Evolutionary conservation across 352 stramenopile genomes (phyloP).

Genomic region (Phytophthora citricola): DNA sequence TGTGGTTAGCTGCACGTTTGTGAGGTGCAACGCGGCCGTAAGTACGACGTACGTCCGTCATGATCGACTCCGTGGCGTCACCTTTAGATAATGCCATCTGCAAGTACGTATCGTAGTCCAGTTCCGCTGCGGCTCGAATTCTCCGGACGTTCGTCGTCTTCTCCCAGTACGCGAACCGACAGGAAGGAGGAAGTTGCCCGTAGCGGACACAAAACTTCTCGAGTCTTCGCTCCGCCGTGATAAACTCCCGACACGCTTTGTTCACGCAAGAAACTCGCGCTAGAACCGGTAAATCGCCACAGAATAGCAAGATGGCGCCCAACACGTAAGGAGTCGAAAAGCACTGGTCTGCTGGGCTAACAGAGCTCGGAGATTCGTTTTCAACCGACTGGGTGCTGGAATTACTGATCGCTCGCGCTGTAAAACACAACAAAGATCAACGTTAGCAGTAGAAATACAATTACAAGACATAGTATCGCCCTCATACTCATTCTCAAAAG

Average conservation of each 20-base stretch:
- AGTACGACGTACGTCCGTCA: conserved; percentile 84
- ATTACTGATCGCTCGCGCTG: conserved; percentile 38
- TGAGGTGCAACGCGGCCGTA: conserved; percentile 86
- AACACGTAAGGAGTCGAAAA: conserved; percentile 71
- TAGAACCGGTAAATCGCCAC: conserved; percentile 59
- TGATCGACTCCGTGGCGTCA: conserved; percentile 84
- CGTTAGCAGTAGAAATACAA: conserved; percentile 4
- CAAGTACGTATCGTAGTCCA: conserved; percentile 87
- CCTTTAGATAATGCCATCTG: conserved; percentile 87
- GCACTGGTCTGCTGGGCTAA: conserved; percentile 45
- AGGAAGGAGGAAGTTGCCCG: conserved; percentile 55
- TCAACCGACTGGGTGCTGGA: conserved; percentile 34
- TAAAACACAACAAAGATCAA: conserved; percentile 6
- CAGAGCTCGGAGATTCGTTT: conserved; percentile 9
- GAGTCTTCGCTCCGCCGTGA: conserved; percentile 65
- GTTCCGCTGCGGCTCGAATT: conserved; percentile 57
- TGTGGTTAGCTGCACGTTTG: conserved; percentile 65
- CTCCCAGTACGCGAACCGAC: conserved; percentile 84
- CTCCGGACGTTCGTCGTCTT: conserved; percentile 50
- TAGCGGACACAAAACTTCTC: conserved; percentile 88
- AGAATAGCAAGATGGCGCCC: conserved; percentile 79
- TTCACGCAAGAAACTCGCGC: conserved; percentile 63
- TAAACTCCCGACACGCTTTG: conserved; percentile 59
- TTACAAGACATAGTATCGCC: not conserved
- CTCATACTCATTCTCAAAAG: conserved; percentile 58